Evolutionary conservation across 2,329 filamentous ascomycete species (phyloP).

Genomic region (Pleoardoris graminearum): DNA sequence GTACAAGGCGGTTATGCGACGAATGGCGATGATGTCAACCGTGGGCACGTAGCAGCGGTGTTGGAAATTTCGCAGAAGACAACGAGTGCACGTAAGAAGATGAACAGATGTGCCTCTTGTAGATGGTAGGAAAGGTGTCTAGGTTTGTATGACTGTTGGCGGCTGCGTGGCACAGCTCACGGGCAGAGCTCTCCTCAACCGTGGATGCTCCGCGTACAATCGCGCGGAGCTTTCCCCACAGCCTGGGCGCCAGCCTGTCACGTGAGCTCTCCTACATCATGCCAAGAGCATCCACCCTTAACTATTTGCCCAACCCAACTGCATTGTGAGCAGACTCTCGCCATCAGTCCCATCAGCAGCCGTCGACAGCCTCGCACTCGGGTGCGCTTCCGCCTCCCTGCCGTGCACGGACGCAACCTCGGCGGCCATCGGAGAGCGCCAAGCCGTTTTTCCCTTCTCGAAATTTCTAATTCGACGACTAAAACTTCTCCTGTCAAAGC

Average conservation of each 20-base stretch:
- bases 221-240: slow-evolving; percentile 9
- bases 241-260: neutral
- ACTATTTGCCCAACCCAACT: neutral
- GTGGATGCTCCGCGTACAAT: neutral
- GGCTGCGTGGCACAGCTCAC: slow-evolving; percentile 1
- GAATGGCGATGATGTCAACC: slow-evolving; percentile 16
- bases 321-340: neutral
- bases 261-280: neutral
- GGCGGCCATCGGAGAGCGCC: slow-evolving; percentile 1
- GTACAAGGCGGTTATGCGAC: slow-evolving; percentile 14
- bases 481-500: slow-evolving; percentile 31
- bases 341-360: neutral
- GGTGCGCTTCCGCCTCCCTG: slow-evolving; percentile 1
- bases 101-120: neutral
- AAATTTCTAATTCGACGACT: slow-evolving; percentile 28
- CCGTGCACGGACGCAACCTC: slow-evolving; percentile 2
- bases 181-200: neutral
- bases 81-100: too few species aligned
- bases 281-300: neutral
- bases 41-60: neutral
- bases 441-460: slow-evolving; percentile 16
- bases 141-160: neutral
- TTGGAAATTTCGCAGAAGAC: neutral
- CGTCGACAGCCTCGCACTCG: neutral
- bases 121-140: neutral